A percentile compares a stretch with the other conserved stretches of the same genome.
Conservation (phyloP, 2,329 filamentous ascomycete species). For the Coniella lustricola region DNA sequence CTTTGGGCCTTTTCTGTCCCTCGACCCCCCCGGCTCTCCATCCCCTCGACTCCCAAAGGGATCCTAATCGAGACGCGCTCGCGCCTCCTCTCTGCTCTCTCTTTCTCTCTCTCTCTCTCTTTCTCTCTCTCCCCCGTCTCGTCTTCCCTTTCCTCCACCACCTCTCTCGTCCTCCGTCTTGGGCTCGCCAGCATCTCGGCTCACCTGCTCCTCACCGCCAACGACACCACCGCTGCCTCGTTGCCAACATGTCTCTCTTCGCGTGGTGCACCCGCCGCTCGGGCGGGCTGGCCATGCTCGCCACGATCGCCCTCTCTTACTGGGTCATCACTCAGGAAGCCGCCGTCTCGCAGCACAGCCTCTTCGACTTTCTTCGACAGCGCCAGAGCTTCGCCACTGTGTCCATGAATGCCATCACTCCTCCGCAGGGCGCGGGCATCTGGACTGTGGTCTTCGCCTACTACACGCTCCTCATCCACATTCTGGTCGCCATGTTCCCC, state of each 20-base stretch:
- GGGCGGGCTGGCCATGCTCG: slow-evolving; percentile 49
- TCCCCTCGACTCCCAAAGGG: slow-evolving; percentile 13
- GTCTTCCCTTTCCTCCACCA: slow-evolving; percentile 16
- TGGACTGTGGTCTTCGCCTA: slow-evolving; percentile 53
- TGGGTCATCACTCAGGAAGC: slow-evolving; percentile 48
- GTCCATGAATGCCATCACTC: slow-evolving; percentile 25
- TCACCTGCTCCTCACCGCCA: too few species aligned
- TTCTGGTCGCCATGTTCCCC: slow-evolving; percentile 57
- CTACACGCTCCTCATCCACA: slow-evolving; percentile 59
- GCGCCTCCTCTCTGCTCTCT: not conserved
- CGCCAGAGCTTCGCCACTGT: slow-evolving; percentile 31
- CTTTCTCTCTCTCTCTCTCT: not conserved
- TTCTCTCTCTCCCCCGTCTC: slow-evolving; percentile 3
- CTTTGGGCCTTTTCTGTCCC: not conserved
- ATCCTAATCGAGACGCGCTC: slow-evolving; percentile 12
- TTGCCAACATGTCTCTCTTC: slow-evolving; percentile 46
- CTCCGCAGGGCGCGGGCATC: slow-evolving; percentile 35
- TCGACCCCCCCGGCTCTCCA: slow-evolving; percentile 4
- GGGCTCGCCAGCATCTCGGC: slow-evolving; percentile 17
- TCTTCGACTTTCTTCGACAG: slow-evolving; percentile 34
- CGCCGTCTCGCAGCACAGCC: slow-evolving; percentile 32
- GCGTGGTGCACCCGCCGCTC: slow-evolving; percentile 46
- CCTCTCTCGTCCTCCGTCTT: slow-evolving; percentile 17
- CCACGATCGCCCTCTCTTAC: slow-evolving; percentile 42
- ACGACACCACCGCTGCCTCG: slow-evolving; percentile 16